Evolutionary conservation across 2,329 filamentous ascomycete species (phyloP), one percentile per base, ranked within the genome.

Genomic region (Pseudogymnoascus sp.): DNA sequence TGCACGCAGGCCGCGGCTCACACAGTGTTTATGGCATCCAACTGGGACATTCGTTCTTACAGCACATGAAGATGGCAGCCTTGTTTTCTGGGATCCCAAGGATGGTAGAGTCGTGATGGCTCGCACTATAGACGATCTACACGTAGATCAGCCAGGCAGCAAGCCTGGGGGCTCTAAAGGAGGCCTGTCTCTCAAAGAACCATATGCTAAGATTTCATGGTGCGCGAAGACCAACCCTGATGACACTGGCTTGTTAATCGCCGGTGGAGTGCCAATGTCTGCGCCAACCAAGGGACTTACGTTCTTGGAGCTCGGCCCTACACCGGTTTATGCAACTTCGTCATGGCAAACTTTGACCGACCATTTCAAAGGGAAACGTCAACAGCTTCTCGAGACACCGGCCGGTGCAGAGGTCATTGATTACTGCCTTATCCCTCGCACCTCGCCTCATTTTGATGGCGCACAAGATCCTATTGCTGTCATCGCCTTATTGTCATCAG

Each of bases 161-260:
- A 77, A 72, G 63, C 74, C 75, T 31, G 75, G 75, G 6, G 76
- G 74, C n/a, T 70, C 74, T 0, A 76, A 81, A 3, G 81, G 80
- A 1, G 80, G 79, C 0, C 78, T 86, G 43, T 81, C 81, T 14
- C 76, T 88, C 12, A 88, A 89, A 65, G 88, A 90, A 62, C 91
- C 91, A 0, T 89, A 93, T 65, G 84, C 85, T 65, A 87, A 87
- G 66, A 86, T 98, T 63, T 84, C 87, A 1, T 99, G 95, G 95
- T 99, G 95, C 76, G 93, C 91, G 63, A 97, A 97, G 73, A 83
- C 88, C 65, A 96, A 98, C 71, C 89, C 92, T 0, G 95, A 99
- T 70, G 93, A 99, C 71, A 98, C 92, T 16, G 93, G 88, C 1
- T 80, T 99, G 24, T 77, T 99, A 40, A 83, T 99, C 62, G 90